These are phyloP conservation scores for Inga leiocalycina DNA, from an alignment of 306 rosid species.

Conservation along the genomic window DNA sequence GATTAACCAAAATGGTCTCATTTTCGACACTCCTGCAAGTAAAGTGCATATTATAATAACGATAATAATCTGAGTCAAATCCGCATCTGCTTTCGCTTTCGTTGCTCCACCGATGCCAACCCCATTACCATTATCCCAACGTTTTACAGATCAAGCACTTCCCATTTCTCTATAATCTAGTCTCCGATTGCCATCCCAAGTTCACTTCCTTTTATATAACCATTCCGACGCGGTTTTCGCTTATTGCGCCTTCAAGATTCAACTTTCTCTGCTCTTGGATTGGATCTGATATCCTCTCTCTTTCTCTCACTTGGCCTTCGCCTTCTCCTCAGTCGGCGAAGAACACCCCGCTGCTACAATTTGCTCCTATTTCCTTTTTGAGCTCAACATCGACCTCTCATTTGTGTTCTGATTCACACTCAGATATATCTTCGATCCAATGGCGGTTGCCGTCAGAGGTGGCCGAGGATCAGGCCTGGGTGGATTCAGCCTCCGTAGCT, in stretches of 20 bases:
- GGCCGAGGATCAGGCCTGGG: constrained; percentile 59
- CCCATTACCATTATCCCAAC: constrained; percentile 1
- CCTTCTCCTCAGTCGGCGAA: constrained; percentile 21
- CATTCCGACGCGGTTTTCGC: background rate
- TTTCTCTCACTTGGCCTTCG: background rate
- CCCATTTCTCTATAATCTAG: background rate
- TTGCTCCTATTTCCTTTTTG: background rate
- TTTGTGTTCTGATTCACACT: constrained; percentile 6
- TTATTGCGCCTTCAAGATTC: background rate
- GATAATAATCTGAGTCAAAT: background rate
- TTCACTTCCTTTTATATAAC: background rate
- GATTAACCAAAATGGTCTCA: background rate
- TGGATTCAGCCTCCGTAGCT: constrained; percentile 71
- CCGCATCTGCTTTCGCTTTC: background rate
- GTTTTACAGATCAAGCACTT: background rate
- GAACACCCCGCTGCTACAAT: background rate
- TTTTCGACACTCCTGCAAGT: background rate
- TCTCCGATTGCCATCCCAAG: constrained; percentile 11
- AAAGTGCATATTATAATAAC: background rate
- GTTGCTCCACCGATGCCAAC: background rate
- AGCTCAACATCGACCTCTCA: background rate
- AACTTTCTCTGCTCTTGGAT: background rate
- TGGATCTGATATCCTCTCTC: background rate
- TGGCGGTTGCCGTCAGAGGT: constrained; percentile 94
- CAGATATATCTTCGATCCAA: constrained; percentile 37